Evolutionary conservation across 441 rosid genomes (phyloP), one percentile per base, ranked within the genome.

Genomic region (Euphorbia schlechtendalii): DNA sequence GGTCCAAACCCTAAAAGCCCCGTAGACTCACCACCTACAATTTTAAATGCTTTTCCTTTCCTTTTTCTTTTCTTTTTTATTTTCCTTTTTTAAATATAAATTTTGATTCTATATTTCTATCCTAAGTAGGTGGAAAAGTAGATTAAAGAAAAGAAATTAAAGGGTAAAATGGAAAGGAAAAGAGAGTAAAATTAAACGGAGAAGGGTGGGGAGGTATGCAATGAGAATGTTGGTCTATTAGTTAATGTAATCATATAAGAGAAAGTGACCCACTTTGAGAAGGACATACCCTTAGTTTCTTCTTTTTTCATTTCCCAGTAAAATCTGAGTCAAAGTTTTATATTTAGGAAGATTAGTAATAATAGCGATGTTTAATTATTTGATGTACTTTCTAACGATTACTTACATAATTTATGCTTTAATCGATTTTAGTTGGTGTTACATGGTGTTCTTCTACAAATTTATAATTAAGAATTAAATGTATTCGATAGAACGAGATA

Each of bases 201-300:
- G 71, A 73, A 65, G 66, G 72, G 72, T 52, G 77, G 73, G 67
- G 71, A 60, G 63, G 71, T 65, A 56, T 32, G 34, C 75, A 77
- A 74, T 74, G 75, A 69, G 85, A 77, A 78, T 81, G 83, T 74
- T 73, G 79, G 81, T 65, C 69, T 74, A 75, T 71, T 61, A 11
- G 70, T 57, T 73, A 66, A 76, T 78, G 81, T 71, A 59, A 72
- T 61, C 71, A 64, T 66, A 67, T 63, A 68, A 63, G 65, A 64
- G 79, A 73, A 49, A 77, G 76, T 77, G 80, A 71, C 75, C 74
- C 75, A 69, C 56, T 60, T 58, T 59, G 69, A 63, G 73, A 60
- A 69, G 34, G 70, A 73, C 59, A 56, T 28, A 14, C 64, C 66
- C 40, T 58, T 48, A 51, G 71, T 32, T 45, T 21, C 66, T 24